phyloP scores from a whole-genome alignment of 306 rosid species.

The Rosa lucieae region DNA sequence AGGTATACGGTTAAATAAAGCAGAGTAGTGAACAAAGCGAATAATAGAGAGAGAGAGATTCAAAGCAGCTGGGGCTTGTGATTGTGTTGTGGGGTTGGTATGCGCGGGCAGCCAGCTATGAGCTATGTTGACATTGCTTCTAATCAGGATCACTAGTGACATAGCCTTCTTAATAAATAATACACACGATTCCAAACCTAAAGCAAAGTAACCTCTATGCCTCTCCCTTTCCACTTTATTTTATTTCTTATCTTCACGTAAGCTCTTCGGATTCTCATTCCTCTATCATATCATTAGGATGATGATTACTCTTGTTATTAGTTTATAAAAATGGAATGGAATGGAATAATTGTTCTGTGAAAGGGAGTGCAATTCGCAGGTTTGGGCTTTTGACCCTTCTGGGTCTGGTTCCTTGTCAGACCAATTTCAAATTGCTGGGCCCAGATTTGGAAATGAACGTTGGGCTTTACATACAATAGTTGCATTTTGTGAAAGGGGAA shows the following conservation, averaged over 20 bases:
- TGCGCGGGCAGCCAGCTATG: slow-evolving; percentile 90
- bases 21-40: neutral
- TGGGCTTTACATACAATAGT: neutral
- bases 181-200: neutral
- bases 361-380: neutral
- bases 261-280: slow-evolving; percentile 2
- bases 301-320: slow-evolving; percentile 1
- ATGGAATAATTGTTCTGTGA: neutral
- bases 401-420: neutral
- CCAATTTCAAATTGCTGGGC: neutral
- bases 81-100: slow-evolving; percentile 53
- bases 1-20: neutral
- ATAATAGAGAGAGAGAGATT: slow-evolving; percentile 35
- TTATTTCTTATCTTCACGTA: no score
- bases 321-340: neutral
- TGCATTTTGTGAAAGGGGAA: no score
- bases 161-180: neutral
- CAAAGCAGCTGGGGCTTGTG: slow-evolving; percentile 30
- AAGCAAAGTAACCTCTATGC: neutral
- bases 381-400: neutral
- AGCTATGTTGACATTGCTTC: slow-evolving; percentile 93
- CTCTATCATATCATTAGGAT: neutral
- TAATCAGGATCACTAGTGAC: slow-evolving; percentile 15
- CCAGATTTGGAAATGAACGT: neutral
- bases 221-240: neutral